phyloP scores from a whole-genome alignment of 1,139 yeast genomes.

The Hemisphaericaspora xylanilytica region DNA sequence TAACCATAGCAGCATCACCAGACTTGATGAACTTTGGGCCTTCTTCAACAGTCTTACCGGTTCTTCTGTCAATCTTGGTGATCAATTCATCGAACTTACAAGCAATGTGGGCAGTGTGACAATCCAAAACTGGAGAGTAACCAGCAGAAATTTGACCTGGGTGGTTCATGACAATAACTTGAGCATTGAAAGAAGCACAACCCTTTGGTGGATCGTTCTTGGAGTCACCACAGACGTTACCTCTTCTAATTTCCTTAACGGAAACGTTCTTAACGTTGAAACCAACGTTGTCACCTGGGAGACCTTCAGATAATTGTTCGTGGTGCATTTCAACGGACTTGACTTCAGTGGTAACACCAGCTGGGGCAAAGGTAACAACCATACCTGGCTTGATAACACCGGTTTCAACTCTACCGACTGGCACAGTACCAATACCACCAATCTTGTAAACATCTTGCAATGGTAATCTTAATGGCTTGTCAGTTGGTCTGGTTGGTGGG shows the following conservation, averaged over 20 bases:
- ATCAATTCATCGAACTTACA: conserved; percentile 82
- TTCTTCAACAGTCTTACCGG: conserved; percentile 85
- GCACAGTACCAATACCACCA: conserved; percentile 93
- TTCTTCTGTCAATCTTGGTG: conserved; percentile 92
- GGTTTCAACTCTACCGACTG: conserved; percentile 93
- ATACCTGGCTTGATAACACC: conserved; percentile 90
- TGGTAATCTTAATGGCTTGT: conserved; percentile 89
- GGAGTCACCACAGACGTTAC: conserved; percentile 95
- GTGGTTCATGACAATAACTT: conserved; percentile 87
- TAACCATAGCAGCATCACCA: conserved; percentile 92
- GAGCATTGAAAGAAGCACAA: conserved; percentile 82
- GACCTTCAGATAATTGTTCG: conserved; percentile 81
- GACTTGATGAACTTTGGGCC: conserved; percentile 85
- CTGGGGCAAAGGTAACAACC: conserved; percentile 89
- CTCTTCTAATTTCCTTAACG: conserved; percentile 92
- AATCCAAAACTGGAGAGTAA: conserved; percentile 90
- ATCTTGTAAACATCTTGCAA: conserved; percentile 91
- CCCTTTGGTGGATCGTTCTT: conserved; percentile 92
- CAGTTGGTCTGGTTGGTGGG: conserved; percentile 83
- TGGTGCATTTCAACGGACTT: conserved; percentile 94
- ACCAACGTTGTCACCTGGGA: conserved; percentile 94
- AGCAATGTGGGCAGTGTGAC: conserved; percentile 96
- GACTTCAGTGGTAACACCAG: conserved; percentile 90
- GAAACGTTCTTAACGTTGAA: conserved; percentile 95
- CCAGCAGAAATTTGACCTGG: conserved; percentile 94